Evolutionary conservation across 176 grass and related monocot species (phyloP).

Genomic region (Triticum dicoccoides): DNA sequence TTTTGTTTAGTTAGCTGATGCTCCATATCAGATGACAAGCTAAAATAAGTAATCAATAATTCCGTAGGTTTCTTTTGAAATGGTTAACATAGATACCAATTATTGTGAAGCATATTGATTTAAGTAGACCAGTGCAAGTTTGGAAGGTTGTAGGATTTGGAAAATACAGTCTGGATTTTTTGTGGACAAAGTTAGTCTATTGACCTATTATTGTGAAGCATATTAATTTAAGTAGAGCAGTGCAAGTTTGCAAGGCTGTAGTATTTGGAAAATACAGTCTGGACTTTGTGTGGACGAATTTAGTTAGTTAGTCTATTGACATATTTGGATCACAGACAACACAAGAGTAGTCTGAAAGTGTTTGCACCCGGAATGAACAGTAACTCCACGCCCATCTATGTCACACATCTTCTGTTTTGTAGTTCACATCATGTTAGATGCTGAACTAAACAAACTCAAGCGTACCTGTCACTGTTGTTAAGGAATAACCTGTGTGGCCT

Average conservation of each 20-base stretch:
- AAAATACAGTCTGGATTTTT: slow-evolving; percentile 4
- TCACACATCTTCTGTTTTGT: not conserved
- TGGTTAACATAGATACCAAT: slow-evolving; percentile 12
- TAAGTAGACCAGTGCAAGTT: not conserved
- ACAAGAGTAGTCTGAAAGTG: too few relatives aligned
- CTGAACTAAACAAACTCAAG: slow-evolving; percentile 6
- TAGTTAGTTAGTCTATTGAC: not conserved
- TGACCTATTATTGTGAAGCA: not conserved
- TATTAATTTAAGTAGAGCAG: slow-evolving; percentile 13
- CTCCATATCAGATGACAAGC: not conserved
- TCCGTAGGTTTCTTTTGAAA: not conserved
- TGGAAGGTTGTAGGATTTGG: slow-evolving; percentile 9
- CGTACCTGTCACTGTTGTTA: not conserved
- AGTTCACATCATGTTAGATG: not conserved
- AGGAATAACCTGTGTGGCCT: not conserved
- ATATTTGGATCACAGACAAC: not conserved
- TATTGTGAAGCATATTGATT: slow-evolving; percentile 16
- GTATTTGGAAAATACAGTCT: not conserved
- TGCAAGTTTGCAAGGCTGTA: slow-evolving; percentile 16
- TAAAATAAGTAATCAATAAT: not conserved
- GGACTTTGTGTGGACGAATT: not conserved
- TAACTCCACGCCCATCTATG: not conserved
- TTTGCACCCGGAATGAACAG: too few relatives aligned
- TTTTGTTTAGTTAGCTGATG: slow-evolving; percentile 27
- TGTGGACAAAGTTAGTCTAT: not conserved